Percentiles rank a stretch among this genome's conserved stretches.
phyloP scores from a whole-genome alignment of 2,329 filamentous ascomycete genomes.

The Amauroascus niger region DNA sequence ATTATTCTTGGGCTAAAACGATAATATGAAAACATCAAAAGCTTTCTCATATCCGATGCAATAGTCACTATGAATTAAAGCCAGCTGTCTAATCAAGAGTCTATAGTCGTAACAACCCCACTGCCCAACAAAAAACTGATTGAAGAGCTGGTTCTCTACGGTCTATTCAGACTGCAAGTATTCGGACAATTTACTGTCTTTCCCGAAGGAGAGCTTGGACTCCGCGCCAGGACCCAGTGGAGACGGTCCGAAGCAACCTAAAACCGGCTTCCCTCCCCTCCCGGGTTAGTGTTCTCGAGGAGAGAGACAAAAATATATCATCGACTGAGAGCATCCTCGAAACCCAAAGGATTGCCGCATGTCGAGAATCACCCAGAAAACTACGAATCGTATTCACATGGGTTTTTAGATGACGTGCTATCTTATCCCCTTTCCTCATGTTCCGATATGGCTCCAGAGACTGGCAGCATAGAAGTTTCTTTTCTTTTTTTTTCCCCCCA shows the following conservation, averaged over 20 bases:
- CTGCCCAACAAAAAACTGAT: no score
- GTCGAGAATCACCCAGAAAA: no score
- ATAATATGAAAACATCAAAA: background rate
- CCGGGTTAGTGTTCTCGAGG: background rate
- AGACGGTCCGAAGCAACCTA: constrained; percentile 1
- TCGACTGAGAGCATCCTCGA: no score
- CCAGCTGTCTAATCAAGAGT: background rate
- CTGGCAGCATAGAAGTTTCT: no score
- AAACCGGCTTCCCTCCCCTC: background rate
- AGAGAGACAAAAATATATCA: no score
- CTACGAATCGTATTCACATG: background rate
- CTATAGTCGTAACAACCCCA: no score
- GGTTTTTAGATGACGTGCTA: no score
- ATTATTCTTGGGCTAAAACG: background rate
- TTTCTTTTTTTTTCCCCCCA: no score
- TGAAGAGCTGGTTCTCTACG: no score
- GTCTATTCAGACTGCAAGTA: no score
- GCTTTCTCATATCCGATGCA: background rate
- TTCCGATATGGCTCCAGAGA: background rate
- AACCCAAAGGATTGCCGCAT: no score
- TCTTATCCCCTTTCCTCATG: no score
- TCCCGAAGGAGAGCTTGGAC: background rate
- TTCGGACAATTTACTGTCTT: background rate
- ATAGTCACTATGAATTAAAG: background rate
- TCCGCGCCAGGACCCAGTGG: background rate